Base-by-base conservation (phyloP, 495 filamentous ascomycete genomes). In the Trichodelitschia bisporula region DNA sequence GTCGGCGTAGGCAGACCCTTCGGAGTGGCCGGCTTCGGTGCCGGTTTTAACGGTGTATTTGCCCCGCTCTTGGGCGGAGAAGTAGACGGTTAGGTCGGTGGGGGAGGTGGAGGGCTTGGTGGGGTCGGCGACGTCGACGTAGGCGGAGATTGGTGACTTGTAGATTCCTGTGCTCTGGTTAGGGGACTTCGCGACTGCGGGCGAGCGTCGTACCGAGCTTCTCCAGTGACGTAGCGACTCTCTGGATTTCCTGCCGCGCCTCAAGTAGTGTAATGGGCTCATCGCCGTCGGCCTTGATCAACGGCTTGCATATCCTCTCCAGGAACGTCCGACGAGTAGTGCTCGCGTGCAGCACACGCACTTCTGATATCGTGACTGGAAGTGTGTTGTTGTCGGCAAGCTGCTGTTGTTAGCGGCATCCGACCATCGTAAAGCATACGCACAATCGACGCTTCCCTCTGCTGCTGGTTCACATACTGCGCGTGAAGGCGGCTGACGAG, bases 1-100 rank as follows among this genome's bases (percentile, higher is more conserved):
- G 32, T 83, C 77, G 33, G 75, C 64, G 47, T 90, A 92, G 1
- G 84, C 84, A 2, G 77, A 83, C 11, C 82, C 89, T 49, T 95
- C 89, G 9, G 74, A 61, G 41, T 83, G 82, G 31, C 89, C 86
- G 16, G 89, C 56, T 41, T 92, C 82, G 3, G 86, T 93, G 19
- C 86, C 86, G 2, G 83, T 90, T 51, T 78, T 86, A 46, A 92
- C 57, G 19, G 74, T 57, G 26, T 93, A 59, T 16, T 73, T 66
- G 2, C 72, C 69, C 37, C 76, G 74, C 49, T 97, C 86, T 24
- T 61, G 59, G 4, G 76, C 77, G 16, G 61, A 58, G 31, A 93
- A 50, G 44, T 69, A 72, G 29, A 89, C 60, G 36, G 79, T 70
- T 42, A 92, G 58, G 38, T 84, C 79, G 15, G 29, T 31, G 11